These are phyloP conservation scores for Theileria parva DNA, from an alignment of 169 alveolate genomes.

Conservation along the genomic window DNA sequence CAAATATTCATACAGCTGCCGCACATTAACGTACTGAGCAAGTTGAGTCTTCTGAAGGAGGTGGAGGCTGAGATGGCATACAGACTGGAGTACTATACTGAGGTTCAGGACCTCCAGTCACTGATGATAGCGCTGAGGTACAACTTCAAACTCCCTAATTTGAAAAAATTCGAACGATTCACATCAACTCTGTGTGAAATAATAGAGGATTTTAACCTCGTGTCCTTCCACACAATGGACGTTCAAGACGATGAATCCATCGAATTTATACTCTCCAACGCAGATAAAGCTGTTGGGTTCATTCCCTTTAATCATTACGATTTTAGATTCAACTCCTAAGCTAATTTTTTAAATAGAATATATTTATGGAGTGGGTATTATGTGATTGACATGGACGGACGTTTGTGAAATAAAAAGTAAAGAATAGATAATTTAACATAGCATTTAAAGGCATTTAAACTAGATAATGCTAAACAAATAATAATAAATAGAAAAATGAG, in stretches of 20 bases:
- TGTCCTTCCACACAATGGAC: slow-evolving; percentile 81
- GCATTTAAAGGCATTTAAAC: too few species aligned
- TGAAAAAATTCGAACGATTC: slow-evolving; percentile 45
- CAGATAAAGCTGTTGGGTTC: slow-evolving; percentile 86
- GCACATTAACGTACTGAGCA: slow-evolving; percentile 89
- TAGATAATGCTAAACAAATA: too few species aligned
- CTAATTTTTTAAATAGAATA: not conserved
- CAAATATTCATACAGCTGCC: slow-evolving; percentile 94
- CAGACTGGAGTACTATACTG: slow-evolving; percentile 54
- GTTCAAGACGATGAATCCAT: slow-evolving; percentile 80
- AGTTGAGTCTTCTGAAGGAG: slow-evolving; percentile 82
- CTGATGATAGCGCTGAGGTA: slow-evolving; percentile 28
- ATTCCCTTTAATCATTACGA: slow-evolving; percentile 50
- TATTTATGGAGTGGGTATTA: not conserved
- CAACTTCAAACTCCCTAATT: slow-evolving; percentile 11
- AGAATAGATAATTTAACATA: too few species aligned
- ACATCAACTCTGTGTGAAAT: slow-evolving; percentile 48
- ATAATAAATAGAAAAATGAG: too few species aligned
- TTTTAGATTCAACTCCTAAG: not conserved
- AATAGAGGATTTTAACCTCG: slow-evolving; percentile 57
- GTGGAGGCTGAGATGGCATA: slow-evolving; percentile 75
- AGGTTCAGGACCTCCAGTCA: slow-evolving; percentile 34
- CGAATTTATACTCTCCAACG: slow-evolving; percentile 68
- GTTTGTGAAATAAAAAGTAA: too few species aligned
- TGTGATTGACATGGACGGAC: not conserved